phyloP scores from a whole-genome alignment of 768 basidiomycete genomes.

The Trametopsis cervina region DNA sequence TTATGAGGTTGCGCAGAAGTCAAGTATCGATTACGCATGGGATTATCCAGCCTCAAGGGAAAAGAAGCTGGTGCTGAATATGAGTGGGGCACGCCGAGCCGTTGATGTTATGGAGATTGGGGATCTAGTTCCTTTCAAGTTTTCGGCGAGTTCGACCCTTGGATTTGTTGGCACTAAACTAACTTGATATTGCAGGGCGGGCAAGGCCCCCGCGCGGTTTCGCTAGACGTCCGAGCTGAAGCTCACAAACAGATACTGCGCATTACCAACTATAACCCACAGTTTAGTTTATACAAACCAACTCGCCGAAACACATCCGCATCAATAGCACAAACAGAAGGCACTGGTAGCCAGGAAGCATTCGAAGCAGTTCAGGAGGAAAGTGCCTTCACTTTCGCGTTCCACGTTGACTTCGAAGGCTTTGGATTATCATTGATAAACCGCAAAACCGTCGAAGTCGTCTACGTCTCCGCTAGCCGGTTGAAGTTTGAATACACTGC shows the following conservation, averaged over 20 bases:
- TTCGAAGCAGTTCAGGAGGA: constrained; percentile 86
- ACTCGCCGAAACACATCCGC: constrained; percentile 39
- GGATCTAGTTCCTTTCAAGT: constrained; percentile 82
- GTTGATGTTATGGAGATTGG: constrained; percentile 97
- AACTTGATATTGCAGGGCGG: constrained; percentile 33
- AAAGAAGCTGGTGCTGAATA: constrained; percentile 66
- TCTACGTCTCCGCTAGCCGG: constrained; percentile 75
- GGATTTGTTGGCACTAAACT: background rate
- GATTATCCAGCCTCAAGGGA: constrained; percentile 81
- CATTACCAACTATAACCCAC: constrained; percentile 82
- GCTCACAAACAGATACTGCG: constrained; percentile 77
- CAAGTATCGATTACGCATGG: constrained; percentile 77
- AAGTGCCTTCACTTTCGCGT: constrained; percentile 51
- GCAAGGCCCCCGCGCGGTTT: constrained; percentile 58
- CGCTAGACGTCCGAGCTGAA: constrained; percentile 90
- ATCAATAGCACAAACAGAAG: constrained; percentile 54
- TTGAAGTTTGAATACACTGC: constrained; percentile 82
- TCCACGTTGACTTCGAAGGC: constrained; percentile 77
- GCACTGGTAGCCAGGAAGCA: constrained; percentile 60
- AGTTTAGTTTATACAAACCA: constrained; percentile 84
- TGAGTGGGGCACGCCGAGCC: constrained; percentile 53
- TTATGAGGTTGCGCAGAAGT: constrained; percentile 55
- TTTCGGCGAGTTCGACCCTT: constrained; percentile 42
- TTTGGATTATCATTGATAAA: constrained; percentile 92
- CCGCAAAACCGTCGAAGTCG: constrained; percentile 77